A percentile compares a stretch with the other conserved stretches of the same genome.
Conservation (phyloP, 805 yeast species). For the Phaffomyces antillensis region DNA sequence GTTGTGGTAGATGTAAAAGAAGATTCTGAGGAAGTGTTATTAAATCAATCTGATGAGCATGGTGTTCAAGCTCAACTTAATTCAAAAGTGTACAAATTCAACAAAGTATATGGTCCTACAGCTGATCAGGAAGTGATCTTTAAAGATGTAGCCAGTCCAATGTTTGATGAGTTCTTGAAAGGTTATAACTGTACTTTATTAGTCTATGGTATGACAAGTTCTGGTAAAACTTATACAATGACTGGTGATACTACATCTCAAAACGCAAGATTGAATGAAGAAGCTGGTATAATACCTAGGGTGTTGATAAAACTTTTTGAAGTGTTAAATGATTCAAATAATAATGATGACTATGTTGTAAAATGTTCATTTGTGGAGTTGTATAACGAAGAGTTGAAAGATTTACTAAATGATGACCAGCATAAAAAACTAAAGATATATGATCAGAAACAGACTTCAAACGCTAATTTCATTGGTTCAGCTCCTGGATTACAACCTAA, state of each 20-base stretch:
- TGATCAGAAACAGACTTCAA: constrained; percentile 28
- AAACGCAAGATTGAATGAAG: constrained; percentile 29
- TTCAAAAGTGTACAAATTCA: constrained; percentile 61
- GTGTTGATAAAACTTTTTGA: constrained; percentile 50
- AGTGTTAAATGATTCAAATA: constrained; percentile 30
- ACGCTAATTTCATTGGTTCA: not conserved
- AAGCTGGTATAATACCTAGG: constrained; percentile 68
- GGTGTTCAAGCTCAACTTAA: constrained; percentile 34
- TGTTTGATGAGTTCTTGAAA: constrained; percentile 57
- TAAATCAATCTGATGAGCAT: constrained; percentile 34
- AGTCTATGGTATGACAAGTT: constrained; percentile 91
- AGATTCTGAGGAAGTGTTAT: constrained; percentile 40
- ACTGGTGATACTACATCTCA: constrained; percentile 49
- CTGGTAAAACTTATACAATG: constrained; percentile 81
- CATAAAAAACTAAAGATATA: constrained; percentile 47
- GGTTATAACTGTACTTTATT: constrained; percentile 79
- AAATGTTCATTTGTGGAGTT: constrained; percentile 78
- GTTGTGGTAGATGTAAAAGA: constrained; percentile 51
- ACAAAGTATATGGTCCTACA: constrained; percentile 76
- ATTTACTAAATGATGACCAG: constrained; percentile 42
- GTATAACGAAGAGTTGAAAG: constrained; percentile 81
- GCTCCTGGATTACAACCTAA: constrained; percentile 6
- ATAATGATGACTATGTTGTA: constrained; percentile 49
- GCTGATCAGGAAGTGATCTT: constrained; percentile 67
- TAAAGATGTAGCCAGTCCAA: constrained; percentile 56